Base-by-base conservation (phyloP, 2,329 filamentous ascomycete species). In the Akanthomyces uredinophilus region DNA sequence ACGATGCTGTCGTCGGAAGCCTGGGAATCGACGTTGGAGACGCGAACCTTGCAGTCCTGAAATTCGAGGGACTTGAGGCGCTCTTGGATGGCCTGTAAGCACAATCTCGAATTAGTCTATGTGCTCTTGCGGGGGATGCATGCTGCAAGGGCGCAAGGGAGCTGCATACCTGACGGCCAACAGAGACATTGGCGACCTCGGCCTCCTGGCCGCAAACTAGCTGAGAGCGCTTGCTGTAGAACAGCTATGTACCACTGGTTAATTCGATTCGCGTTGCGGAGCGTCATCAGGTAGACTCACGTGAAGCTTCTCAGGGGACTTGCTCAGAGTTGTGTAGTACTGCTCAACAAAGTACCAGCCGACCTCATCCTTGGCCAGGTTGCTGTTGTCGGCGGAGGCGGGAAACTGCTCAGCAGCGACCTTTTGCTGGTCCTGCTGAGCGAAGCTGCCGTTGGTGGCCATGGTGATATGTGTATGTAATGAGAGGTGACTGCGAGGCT, bases 291-390 rank as follows among this genome's bases (percentile, higher is more conserved):
- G 41, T 61, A 16, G 35, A 78, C 85, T 71, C 78, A 88, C 86
- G 73, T 92, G 94, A 70, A 99, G 90, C 79, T 95, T 96, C 74
- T 96, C 92, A 24, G 95, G 93, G 68, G 82, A 90, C 78, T 94
- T 93, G 86, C 93, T 97, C 73, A 99, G 81, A 65, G 92, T 99
- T 69, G 91, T 98, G 80, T 99, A 99, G 83, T 97, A 99, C 78
- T 96, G 92, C 84, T 98, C 93, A 63, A 99, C 95, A 70, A 99
- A 99, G 81, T 94, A 98, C 95, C 95, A 99, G 77, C 92, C 95
- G 68, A 99, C 92, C 80, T 98, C 92, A 75, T 96, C 92, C 81
- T 96, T 97, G 70, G 83, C 81, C 46, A 86, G 78, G 69, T 83
- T 81, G 72, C 72, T 78, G 70, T 75, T 78, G 61, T 70, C 70